Evolutionary conservation across 441 rosid genomes (phyloP), one percentile per base, ranked within the genome.

Genomic region (Brassica balearica): DNA sequence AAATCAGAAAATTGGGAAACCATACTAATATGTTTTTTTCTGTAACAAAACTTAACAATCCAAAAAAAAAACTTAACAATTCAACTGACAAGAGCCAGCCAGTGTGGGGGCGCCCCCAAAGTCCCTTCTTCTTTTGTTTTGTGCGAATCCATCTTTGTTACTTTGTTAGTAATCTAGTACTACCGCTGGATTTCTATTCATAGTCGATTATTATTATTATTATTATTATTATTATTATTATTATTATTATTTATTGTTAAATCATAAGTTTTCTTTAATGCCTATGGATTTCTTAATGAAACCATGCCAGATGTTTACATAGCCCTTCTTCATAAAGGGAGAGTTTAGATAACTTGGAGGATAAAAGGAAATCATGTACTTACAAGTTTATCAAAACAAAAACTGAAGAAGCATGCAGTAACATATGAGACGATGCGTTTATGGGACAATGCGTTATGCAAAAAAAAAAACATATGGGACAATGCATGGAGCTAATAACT

Each of bases 51-150:
- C 72, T 56, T 9, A 36, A 9, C 71, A 65, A 74, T 29, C 27
- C 27, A 23, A 23, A 68, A 15, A 27, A 23, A 56, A 68, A 15
- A 27, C 73, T 59, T 10, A 41, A 12, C 72, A 66, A 75, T 34
- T 27, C 4, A 58, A 67, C 22, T 43, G 78, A 67, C 51, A 58
- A 41, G 11, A 58, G 23, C 22, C 46, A 60, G 73, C 73, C 34
- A 58, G 29, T 32, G 59, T 74, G 59, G 58, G 70, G 64, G 12
- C 62, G 12, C 62, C 9, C 20, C 12, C 12, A 3, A 7, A 53
- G 15, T 73, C 34, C 71, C 77, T 32, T 34, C 71, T 53, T 20
- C 64, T 73, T 73, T 65, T 73, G 77, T 73, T 73, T 29, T 73
- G 51, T 32, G 36, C 9, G 38, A 51, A 51, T 73, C 64, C 32